A percentile compares a stretch with the other conserved stretches of the same genome.
These are phyloP conservation scores for Mycogone perniciosa DNA, from an alignment of 2,329 filamentous ascomycete species.

Conservation along the genomic window DNA sequence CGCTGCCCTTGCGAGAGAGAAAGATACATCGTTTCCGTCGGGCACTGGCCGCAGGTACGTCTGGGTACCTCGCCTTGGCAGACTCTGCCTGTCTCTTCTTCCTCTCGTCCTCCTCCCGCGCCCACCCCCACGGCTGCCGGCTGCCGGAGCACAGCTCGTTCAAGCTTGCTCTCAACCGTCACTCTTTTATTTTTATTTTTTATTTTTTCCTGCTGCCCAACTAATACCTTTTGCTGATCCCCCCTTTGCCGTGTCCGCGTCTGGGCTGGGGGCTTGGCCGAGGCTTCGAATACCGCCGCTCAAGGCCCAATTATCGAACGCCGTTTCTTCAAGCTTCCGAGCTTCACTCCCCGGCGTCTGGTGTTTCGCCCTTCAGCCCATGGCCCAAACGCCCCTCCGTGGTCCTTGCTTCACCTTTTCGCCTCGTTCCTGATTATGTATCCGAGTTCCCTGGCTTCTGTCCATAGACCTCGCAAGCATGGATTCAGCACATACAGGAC, in stretches of 20 bases:
- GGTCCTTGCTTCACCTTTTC: constrained; percentile 32
- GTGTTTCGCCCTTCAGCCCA: constrained; percentile 20
- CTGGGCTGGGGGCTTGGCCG: constrained; percentile 8
- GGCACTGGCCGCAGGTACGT: neutral
- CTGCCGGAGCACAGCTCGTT: constrained; percentile 6
- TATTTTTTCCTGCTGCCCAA: constrained; percentile 16
- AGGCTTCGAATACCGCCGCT: constrained; percentile 7
- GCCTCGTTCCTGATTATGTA: constrained; percentile 32
- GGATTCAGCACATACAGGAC: constrained; percentile 53
- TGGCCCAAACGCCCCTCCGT: constrained; percentile 30
- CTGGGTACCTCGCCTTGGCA: constrained; percentile 6
- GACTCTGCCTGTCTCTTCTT: neutral
- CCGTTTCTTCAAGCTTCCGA: constrained; percentile 18
- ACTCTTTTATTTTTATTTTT: neutral
- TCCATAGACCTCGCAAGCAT: constrained; percentile 44
- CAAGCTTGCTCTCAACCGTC: constrained; percentile 4
- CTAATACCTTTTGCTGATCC: constrained; percentile 11
- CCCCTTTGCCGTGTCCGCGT: constrained; percentile 13
- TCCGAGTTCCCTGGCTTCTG: constrained; percentile 24
- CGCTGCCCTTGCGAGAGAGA: no score
- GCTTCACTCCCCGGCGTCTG: constrained; percentile 14
- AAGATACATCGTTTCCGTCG: no score
- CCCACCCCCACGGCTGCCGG: constrained; percentile 12
- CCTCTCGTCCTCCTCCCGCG: neutral
- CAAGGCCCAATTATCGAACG: constrained; percentile 8